These are phyloP conservation scores for Fusarium scirpi DNA, from an alignment of 2,329 filamentous ascomycete species.

Conservation along the genomic window DNA sequence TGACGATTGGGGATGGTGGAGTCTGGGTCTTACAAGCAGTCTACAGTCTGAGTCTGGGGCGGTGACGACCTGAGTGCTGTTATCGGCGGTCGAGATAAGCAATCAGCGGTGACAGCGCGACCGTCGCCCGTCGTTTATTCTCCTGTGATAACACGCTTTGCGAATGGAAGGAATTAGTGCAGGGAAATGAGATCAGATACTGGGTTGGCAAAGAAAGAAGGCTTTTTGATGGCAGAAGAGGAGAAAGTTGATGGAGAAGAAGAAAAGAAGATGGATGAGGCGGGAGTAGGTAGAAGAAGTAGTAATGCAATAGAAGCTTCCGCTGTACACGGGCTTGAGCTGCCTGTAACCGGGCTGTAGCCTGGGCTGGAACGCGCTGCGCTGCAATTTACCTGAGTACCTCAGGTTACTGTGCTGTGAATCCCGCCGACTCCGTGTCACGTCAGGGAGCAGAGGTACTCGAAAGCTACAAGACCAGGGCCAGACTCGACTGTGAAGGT, in stretches of 20 bases:
- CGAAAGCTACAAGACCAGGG: conserved; percentile 3
- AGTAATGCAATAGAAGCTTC: conserved; percentile 36
- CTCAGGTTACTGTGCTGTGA: conserved; percentile 1
- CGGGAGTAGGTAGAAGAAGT: conserved; percentile 35
- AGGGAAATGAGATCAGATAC: conserved; percentile 1
- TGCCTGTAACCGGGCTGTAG: conserved; percentile 19
- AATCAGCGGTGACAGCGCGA: conserved; percentile 44
- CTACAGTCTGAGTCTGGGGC: conserved; percentile 35
- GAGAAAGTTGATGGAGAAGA: conserved; percentile 34
- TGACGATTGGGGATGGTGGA: conserved; percentile 41
- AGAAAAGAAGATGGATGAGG: conserved; percentile 30
- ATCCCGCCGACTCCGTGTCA: conserved; percentile 15
- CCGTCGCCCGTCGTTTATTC: conserved; percentile 39
- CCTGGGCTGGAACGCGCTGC: neutral
- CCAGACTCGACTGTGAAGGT: neutral
- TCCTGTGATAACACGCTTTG: neutral
- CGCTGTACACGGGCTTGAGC: conserved; percentile 26
- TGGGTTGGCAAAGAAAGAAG: neutral
- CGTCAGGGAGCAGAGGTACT: conserved; percentile 10
- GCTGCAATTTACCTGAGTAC: conserved; percentile 27
- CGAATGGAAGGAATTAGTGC: neutral
- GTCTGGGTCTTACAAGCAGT: conserved; percentile 42
- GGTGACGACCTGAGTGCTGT: conserved; percentile 43
- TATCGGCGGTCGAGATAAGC: conserved; percentile 46
- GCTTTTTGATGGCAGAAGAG: conserved; percentile 16